A percentile compares a stretch with the other conserved stretches of the same genome.
Evolutionary conservation across 2,329 filamentous ascomycete species (phyloP).

Genomic region (Cercospora zeae-maydis): DNA sequence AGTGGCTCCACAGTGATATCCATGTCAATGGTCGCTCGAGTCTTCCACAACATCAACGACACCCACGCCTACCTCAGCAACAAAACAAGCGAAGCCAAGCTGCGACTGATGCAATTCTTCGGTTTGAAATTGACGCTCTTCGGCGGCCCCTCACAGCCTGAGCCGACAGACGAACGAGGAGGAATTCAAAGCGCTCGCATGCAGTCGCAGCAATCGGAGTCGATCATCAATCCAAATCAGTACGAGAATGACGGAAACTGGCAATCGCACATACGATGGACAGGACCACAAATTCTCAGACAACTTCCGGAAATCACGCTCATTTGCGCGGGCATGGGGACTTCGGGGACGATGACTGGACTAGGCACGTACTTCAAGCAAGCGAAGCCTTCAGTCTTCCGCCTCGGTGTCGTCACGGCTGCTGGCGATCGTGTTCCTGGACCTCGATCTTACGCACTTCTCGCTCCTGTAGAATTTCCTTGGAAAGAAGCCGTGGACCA

Average conservation of each 20-base stretch:
- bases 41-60: conserved; percentile 51
- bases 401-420: conserved; percentile 52
- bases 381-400: conserved; percentile 41
- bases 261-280: conserved; percentile 72
- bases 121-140: conserved; percentile 55
- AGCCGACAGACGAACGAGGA: conserved; percentile 53
- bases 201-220: conserved; percentile 43
- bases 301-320: conserved; percentile 73
- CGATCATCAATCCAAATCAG: conserved; percentile 62
- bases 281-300: conserved; percentile 78
- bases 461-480: conserved; percentile 54
- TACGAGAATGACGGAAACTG: conserved; percentile 88
- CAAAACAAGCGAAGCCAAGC: conserved; percentile 54
- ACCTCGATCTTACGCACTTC: conserved; percentile 52
- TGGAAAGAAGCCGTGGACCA: conserved; percentile 56
- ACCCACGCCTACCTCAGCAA: conserved; percentile 57
- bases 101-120: conserved; percentile 59
- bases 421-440: conserved; percentile 58
- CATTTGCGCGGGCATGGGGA: conserved; percentile 86
- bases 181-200: conserved; percentile 50
- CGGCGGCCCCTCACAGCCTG: conserved; percentile 57
- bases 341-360: conserved; percentile 87
- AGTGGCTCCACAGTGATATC: conserved; percentile 62
- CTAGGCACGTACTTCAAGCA: conserved; percentile 58
- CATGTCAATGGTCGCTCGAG: conserved; percentile 54